Percentiles rank a stretch among this genome's conserved stretches.
Evolutionary conservation across 257 asterid genomes (phyloP).

Genomic region (Capsicum pubescens): DNA sequence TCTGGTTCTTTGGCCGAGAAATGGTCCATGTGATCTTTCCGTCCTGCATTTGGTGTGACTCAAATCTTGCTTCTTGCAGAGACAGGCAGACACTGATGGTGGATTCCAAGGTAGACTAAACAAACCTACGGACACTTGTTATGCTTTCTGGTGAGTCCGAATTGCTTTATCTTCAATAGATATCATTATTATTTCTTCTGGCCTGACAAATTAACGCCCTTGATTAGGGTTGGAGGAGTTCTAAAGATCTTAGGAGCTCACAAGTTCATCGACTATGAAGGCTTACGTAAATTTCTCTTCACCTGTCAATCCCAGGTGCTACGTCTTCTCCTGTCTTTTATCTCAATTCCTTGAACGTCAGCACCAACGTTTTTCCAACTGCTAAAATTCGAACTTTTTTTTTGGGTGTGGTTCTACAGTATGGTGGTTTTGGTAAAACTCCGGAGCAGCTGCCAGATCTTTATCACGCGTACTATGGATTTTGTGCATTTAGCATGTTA

Average conservation of each 20-base stretch:
- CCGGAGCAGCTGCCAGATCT: slow-evolving; percentile 80
- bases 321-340: slow-evolving; percentile 34
- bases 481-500: slow-evolving; percentile 83
- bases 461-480: slow-evolving; percentile 85
- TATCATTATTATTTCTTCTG: slow-evolving; percentile 17
- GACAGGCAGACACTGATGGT: slow-evolving; percentile 75
- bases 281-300: slow-evolving; percentile 68
- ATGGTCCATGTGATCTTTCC: background rate
- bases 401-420: slow-evolving; percentile 52
- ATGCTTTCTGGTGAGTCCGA: slow-evolving; percentile 83
- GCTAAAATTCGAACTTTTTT: background rate
- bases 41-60: background rate
- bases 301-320: slow-evolving; percentile 87
- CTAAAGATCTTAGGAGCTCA: slow-evolving; percentile 77
- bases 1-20: background rate
- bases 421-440: slow-evolving; percentile 93
- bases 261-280: slow-evolving; percentile 56
- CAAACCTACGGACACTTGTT: slow-evolving; percentile 88
- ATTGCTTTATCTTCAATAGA: slow-evolving; percentile 7
- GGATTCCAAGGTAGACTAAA: slow-evolving; percentile 94
- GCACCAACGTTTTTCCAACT: background rate
- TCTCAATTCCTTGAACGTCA: background rate
- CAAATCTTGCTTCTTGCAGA: slow-evolving; percentile 49
- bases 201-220: slow-evolving; percentile 27
- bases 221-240: slow-evolving; percentile 86